Base-by-base conservation (phyloP, 2,329 filamentous ascomycete species). In the Aspergillus fischeri region DNA sequence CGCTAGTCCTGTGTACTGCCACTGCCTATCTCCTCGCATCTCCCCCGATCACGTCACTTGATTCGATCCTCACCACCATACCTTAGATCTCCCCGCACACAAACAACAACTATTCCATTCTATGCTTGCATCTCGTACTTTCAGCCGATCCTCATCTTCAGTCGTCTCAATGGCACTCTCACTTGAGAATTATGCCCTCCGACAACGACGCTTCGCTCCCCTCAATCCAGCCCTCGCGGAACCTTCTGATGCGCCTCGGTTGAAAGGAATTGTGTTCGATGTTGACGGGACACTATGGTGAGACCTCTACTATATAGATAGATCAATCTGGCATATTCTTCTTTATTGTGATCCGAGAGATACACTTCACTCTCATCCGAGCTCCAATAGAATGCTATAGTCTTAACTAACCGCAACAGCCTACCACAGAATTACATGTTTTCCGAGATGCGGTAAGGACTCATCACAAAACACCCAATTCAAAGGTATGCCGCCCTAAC, bases 341-440 rank as follows among this genome's bases (percentile, higher is more conserved):
- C n/a, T 52, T 21, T 38, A 11, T 14, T 53, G 3, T 28, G 24
- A 17, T 51, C 17, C 25, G 49, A 48, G 52, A 21, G 45, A 53
- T 32, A 9, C 45, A 5, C 42, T 38, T 38, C 32, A 8, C 6
- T 7, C 2, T 17, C 32, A 1, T 38, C 1, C 7, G 14, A 28
- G 21, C 20, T 25, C 11, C 21, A 41, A 24, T 44, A 29, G 21
- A 28, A 7, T 14, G 5, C 20, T 20, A 32, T 25, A 11, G 32
- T 38, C 29, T 7, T 48, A 51, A 51, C 28, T 57, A 14, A 50
- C 11, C 42, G 21, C 17, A 49, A 17, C 17, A 96, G 92, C 72
- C 79, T 92, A 57, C 93, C 93, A 0, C 93, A 97, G 75, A 94
- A 89, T 65, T 91, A 96, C 82, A 99, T 97, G 93, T 97, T 97